Base-by-base conservation (phyloP, 768 basidiomycete genomes). In the Leucogyrophana mollusca region DNA sequence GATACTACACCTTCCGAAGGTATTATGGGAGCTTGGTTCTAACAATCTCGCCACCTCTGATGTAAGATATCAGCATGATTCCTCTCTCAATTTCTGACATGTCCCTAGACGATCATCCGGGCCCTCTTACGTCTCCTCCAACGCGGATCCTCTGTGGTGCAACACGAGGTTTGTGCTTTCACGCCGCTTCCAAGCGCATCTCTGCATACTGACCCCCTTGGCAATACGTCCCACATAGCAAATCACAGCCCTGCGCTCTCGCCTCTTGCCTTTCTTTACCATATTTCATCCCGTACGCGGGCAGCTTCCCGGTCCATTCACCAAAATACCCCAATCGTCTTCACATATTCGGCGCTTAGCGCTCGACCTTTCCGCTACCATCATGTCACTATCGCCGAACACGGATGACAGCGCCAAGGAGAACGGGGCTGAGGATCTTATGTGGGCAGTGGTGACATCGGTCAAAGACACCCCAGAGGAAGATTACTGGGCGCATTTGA, bases 11-110 rank as follows among this genome's bases (percentile, higher is more conserved):
- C 74, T 96, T 35, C 91, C 94, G 0, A 85, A 81, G 64, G 74
- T 76, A 5, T 70, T 97, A 4, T 97, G 94, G 94, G 94, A 97
- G 62, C 64, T 87, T 9, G 85, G 86, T 3, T 65, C 64, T 9
- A 77, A 65, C 43, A 79, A 90, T 58, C 59, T 76, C 14, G 54
- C 63, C 1, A 67, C 76, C 4, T 83, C 84, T 0, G 82, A 89
- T 77, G 91, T 88, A 41, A 53, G 25, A 43, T 18, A 30, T 21
- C 24, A 32, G 18, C 17, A 6, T 35, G 20, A 3, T 36, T 14
- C 17, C 18, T 33, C 18, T 37, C 39, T 22, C 34, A 23, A 16
- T 42, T 17, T 21, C 40, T 52, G 34, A 59, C 50, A 43, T 36
- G 34, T 43, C 32, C 18, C 41, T 43, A 85, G 79, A 67, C 66